Conservation (phyloP, 495 filamentous ascomycete species). For the Hyaloscypha variabilis region DNA sequence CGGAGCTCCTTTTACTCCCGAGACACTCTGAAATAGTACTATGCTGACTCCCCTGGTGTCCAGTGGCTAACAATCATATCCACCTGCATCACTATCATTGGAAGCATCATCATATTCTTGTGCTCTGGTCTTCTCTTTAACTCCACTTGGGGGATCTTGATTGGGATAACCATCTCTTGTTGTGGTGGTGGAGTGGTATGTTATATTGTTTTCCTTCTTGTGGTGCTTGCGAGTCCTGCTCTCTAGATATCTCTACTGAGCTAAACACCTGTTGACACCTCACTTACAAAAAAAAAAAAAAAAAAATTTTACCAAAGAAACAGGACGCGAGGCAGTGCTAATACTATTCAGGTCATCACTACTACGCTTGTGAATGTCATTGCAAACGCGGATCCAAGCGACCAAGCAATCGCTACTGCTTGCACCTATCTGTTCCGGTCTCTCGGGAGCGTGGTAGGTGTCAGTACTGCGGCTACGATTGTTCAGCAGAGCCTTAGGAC, state of each 20-base stretch:
- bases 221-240: too few species aligned
- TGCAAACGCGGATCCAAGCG: constrained; percentile 66
- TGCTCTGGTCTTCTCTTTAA: constrained; percentile 57
- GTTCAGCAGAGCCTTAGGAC: constrained; percentile 71
- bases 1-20: too few species aligned
- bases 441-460: constrained; percentile 74
- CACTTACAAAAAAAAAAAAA: too few species aligned
- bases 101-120: constrained; percentile 57
- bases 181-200: constrained; percentile 46
- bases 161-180: constrained; percentile 48
- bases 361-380: constrained; percentile 65
- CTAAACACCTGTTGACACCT: too few species aligned
- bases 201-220: too few species aligned
- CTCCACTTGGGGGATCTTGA: constrained; percentile 47
- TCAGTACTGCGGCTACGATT: constrained; percentile 71
- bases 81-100: constrained; percentile 54
- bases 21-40: too few species aligned
- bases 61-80: constrained; percentile 67
- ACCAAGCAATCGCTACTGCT: constrained; percentile 80
- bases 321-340: background rate
- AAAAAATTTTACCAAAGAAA: too few species aligned
- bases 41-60: too few species aligned
- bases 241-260: background rate
- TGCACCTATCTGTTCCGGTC: constrained; percentile 88
- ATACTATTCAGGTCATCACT: constrained; percentile 48